A percentile compares a stretch with the other conserved stretches of the same genome.
Evolutionary conservation across 2,329 filamentous ascomycete genomes (phyloP).

Genomic region (Zopfia rhizophila): DNA sequence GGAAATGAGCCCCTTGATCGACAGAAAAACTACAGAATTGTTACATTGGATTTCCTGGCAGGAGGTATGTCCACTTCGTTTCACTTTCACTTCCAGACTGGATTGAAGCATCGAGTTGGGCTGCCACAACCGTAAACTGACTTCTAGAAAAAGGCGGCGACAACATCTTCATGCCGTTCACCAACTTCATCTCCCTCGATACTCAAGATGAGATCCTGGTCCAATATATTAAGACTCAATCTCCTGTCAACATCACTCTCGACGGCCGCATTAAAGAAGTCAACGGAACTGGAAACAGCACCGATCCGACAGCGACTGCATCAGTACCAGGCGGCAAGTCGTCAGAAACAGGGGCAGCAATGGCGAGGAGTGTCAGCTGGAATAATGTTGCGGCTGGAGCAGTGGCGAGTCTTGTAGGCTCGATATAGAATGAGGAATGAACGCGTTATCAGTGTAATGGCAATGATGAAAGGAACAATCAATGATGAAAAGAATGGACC

Average conservation of each 20-base stretch:
- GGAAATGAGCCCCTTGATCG: conserved; percentile 61
- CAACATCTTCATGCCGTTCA: conserved; percentile 63
- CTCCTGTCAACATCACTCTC: conserved; percentile 62
- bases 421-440: too few relatives aligned
- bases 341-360: too few relatives aligned
- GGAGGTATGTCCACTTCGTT: conserved; percentile 38
- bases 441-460: too few relatives aligned
- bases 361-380: too few relatives aligned
- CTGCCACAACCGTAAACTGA: background rate
- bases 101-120: background rate
- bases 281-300: conserved; percentile 19
- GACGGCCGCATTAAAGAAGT: conserved; percentile 59
- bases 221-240: conserved; percentile 61
- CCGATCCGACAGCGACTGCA: too few relatives aligned
- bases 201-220: conserved; percentile 66
- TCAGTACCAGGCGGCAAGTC: too few relatives aligned
- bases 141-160: conserved; percentile 61
- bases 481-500: too few relatives aligned
- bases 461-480: too few relatives aligned
- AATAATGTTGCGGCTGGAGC: too few relatives aligned
- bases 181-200: conserved; percentile 61
- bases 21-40: conserved; percentile 63
- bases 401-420: too few relatives aligned
- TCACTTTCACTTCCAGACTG: background rate
- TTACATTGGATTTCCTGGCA: conserved; percentile 72